Conservation (phyloP, 768 basidiomycete genomes). For the Mycena filopes region DNA sequence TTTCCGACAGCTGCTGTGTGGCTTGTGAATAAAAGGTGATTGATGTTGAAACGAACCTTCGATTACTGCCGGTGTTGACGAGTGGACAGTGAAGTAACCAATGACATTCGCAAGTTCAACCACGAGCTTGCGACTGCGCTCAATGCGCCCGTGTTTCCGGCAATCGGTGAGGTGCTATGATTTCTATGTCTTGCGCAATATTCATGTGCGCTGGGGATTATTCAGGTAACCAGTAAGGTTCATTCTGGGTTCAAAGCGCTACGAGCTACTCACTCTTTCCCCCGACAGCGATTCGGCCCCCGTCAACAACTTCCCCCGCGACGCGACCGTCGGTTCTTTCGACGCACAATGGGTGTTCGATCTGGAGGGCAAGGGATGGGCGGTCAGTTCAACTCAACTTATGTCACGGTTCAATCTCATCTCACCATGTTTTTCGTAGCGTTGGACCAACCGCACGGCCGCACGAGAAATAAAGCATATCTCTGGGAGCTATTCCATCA, state of each 20-base stretch:
- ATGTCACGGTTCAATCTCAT: too few species aligned
- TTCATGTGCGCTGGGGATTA: constrained; percentile 5
- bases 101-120: constrained; percentile 58
- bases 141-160: constrained; percentile 56
- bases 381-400: constrained; percentile 45
- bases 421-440: constrained; percentile 41
- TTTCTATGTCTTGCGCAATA: background rate
- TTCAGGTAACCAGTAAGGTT: constrained; percentile 61
- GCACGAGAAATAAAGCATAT: constrained; percentile 55
- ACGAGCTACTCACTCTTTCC: background rate
- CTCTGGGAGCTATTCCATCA: constrained; percentile 66
- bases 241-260: background rate
- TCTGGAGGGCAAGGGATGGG: constrained; percentile 60
- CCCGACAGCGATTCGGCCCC: constrained; percentile 66
- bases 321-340: constrained; percentile 45
- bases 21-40: constrained; percentile 55
- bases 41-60: background rate
- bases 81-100: constrained; percentile 51
- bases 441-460: constrained; percentile 58
- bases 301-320: constrained; percentile 67
- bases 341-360: constrained; percentile 69
- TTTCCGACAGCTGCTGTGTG: constrained; percentile 56
- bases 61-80: background rate
- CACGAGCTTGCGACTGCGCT: constrained; percentile 54
- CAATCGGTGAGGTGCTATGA: constrained; percentile 51